A percentile compares a stretch with the other conserved stretches of the same genome.
These are phyloP conservation scores for Trypanosoma rangeli DNA, from an alignment of 208 protist species.

Conservation along the genomic window DNA sequence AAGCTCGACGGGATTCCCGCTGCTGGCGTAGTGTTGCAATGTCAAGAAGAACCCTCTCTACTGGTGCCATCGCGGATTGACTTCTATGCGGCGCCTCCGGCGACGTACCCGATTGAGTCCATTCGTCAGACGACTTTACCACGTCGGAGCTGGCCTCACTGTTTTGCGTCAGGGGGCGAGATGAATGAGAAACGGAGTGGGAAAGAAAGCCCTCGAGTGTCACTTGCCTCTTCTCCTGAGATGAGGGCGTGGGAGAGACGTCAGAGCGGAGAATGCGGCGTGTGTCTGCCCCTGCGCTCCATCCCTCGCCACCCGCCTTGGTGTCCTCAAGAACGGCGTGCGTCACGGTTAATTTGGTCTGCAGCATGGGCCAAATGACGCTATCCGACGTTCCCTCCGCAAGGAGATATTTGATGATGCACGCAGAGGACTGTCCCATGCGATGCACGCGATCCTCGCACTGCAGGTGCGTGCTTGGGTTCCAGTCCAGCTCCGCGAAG, in stretches of 20 bases:
- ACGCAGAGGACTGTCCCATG: slow-evolving; percentile 91
- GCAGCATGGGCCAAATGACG: slow-evolving; percentile 90
- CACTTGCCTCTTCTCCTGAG: slow-evolving; percentile 19
- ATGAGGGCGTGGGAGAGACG: slow-evolving; percentile 17
- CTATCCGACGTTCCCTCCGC: slow-evolving; percentile 90
- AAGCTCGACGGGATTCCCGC: slow-evolving; percentile 10
- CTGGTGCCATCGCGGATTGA: not conserved
- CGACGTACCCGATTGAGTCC: not conserved
- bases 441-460: slow-evolving; percentile 96
- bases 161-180: slow-evolving; percentile 3
- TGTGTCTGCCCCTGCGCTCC: slow-evolving; percentile 7
- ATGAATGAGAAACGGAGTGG: not conserved
- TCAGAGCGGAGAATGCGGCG: slow-evolving; percentile 14
- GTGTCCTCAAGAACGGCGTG: slow-evolving; percentile 69
- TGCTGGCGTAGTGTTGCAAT: slow-evolving; percentile 19
- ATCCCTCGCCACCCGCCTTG: slow-evolving; percentile 7
- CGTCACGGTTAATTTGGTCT: slow-evolving; percentile 85
- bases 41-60: slow-evolving; percentile 20
- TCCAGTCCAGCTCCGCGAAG: slow-evolving; percentile 98
- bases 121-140: not conserved
- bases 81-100: not conserved
- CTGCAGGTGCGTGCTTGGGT: slow-evolving; percentile 95
- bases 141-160: not conserved
- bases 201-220: slow-evolving; percentile 27
- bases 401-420: slow-evolving; percentile 93